These are phyloP conservation scores for Backusella liffmaniae DNA, from an alignment of 192 early-diverging fungal genomes.

Conservation along the genomic window DNA sequence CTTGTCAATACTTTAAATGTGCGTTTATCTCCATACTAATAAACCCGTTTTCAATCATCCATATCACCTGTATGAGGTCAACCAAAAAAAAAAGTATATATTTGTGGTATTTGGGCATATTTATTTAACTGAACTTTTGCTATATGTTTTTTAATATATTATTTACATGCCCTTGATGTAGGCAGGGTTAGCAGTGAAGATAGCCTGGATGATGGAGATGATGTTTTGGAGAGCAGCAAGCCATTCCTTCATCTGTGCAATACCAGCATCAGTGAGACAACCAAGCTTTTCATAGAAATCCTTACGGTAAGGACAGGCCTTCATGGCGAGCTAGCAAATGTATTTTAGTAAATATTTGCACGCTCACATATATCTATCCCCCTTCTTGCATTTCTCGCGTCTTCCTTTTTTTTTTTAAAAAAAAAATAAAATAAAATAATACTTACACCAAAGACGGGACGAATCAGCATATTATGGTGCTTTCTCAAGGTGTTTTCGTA, in stretches of 20 bases:
- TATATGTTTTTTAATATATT: neutral
- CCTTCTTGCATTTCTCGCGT: neutral
- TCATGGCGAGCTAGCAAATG: slow-evolving; percentile 73
- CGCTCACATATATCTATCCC: neutral
- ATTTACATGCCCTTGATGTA: slow-evolving; percentile 43
- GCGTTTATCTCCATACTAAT: too few species aligned
- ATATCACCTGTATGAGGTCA: neutral
- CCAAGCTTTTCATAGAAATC: slow-evolving; percentile 89
- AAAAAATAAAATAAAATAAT: neutral
- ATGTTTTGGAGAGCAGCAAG: slow-evolving; percentile 71
- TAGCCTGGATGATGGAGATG: slow-evolving; percentile 59
- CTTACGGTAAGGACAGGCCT: slow-evolving; percentile 85
- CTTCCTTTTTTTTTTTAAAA: neutral
- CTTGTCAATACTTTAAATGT: too few species aligned
- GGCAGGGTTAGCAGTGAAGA: slow-evolving; percentile 51
- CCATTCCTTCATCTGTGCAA: slow-evolving; percentile 66
- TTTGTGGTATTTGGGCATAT: neutral
- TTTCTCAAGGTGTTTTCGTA: slow-evolving; percentile 69
- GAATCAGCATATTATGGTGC: slow-evolving; percentile 69
- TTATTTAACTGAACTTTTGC: neutral
- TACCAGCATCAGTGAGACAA: slow-evolving; percentile 53
- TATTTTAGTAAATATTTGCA: neutral
- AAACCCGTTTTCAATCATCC: neutral
- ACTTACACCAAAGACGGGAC: slow-evolving; percentile 64
- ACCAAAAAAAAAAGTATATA: neutral